A percentile compares a stretch with the other conserved stretches of the same genome.
Evolutionary conservation across 2,329 filamentous ascomycete genomes (phyloP).

Genomic region (Thelonectria rubi): DNA sequence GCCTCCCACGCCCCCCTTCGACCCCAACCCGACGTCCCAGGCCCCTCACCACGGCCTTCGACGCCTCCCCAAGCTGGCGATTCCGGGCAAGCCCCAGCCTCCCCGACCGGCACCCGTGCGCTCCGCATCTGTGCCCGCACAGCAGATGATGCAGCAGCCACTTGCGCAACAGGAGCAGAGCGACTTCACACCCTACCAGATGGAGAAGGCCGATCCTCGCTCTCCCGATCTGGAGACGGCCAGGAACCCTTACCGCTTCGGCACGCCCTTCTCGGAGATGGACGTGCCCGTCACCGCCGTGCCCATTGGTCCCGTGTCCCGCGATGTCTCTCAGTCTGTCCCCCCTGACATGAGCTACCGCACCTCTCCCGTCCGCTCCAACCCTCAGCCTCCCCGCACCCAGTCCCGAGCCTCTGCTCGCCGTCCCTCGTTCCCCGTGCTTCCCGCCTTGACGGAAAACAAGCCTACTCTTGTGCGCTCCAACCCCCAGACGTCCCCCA

Average conservation of each 20-base stretch:
- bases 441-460: conserved; percentile 77
- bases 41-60: conserved; percentile 65
- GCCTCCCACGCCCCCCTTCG: conserved; percentile 75
- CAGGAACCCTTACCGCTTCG: conserved; percentile 73
- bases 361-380: conserved; percentile 47
- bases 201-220: conserved; percentile 60
- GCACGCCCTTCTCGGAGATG: conserved; percentile 90
- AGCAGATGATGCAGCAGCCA: conserved; percentile 40
- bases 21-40: conserved; percentile 62
- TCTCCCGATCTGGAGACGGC: conserved; percentile 68
- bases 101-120: conserved; percentile 42
- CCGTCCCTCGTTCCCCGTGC: conserved; percentile 73
- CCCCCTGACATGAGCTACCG: conserved; percentile 92
- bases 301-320: conserved; percentile 74
- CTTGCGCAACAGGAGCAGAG: conserved; percentile 33
- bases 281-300: conserved; percentile 85
- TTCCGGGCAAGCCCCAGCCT: conserved; percentile 55
- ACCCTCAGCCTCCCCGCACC: conserved; percentile 53
- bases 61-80: conserved; percentile 69
- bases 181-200: conserved; percentile 59
- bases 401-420: conserved; percentile 66
- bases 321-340: conserved; percentile 87
- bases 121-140: conserved; percentile 42
- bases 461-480: conserved; percentile 52
- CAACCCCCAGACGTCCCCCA: conserved; percentile 45